Conservation (phyloP, 2,329 filamentous ascomycete species). For the Aquanectria penicillioides region DNA sequence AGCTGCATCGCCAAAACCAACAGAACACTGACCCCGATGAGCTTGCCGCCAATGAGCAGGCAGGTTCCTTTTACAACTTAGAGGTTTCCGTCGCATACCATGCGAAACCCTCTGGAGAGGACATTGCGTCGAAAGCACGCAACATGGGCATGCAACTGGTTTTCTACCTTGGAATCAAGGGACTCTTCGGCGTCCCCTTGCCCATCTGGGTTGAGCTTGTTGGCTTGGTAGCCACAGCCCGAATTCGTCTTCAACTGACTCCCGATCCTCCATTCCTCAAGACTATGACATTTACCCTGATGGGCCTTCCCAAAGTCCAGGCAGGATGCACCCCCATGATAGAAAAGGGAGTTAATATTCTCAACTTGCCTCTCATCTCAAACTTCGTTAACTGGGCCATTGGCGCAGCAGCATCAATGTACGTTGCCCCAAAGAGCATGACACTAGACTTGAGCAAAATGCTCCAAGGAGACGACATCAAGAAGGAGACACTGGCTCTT, state of each 20-base stretch:
- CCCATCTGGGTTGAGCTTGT: constrained; percentile 92
- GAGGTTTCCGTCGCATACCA: constrained; percentile 93
- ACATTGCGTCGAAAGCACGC: constrained; percentile 81
- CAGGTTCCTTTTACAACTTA: constrained; percentile 91
- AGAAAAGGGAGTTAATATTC: constrained; percentile 87
- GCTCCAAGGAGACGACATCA: constrained; percentile 89
- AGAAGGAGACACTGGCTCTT: constrained; percentile 86
- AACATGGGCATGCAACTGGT: constrained; percentile 98
- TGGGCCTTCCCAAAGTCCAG: constrained; percentile 90
- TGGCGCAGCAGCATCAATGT: constrained; percentile 85
- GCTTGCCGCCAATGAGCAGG: constrained; percentile 87
- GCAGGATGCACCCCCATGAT: constrained; percentile 93
- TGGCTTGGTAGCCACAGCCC: constrained; percentile 87
- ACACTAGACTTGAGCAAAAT: constrained; percentile 91
- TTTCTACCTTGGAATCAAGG: constrained; percentile 91
- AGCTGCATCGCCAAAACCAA: constrained; percentile 81
- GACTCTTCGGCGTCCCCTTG: constrained; percentile 87
- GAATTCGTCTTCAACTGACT: constrained; percentile 84
- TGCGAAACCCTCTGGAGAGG: constrained; percentile 76
- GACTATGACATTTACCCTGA: constrained; percentile 90
- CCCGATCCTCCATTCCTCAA: constrained; percentile 94
- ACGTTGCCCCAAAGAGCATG: constrained; percentile 94
- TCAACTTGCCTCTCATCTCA: constrained; percentile 91
- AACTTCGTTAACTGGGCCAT: constrained; percentile 98
- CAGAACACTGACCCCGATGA: constrained; percentile 88